phyloP scores from a whole-genome alignment of 148 eudicot genomes.

The Cornus controversa region DNA sequence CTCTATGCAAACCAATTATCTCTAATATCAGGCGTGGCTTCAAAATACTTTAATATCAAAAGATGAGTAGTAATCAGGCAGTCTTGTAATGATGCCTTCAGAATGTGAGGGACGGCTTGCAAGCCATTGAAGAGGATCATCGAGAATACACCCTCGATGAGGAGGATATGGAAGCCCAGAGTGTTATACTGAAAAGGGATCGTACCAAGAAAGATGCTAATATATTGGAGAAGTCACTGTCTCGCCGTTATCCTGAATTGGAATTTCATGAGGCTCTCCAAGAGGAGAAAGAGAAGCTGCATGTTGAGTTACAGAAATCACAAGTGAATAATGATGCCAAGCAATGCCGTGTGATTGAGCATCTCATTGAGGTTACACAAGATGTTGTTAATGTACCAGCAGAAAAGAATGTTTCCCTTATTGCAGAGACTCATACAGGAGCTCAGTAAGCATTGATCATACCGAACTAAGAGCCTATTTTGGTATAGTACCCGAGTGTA shows the following conservation, averaged over 20 bases:
- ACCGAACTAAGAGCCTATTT: not conserved
- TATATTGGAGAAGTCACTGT: slow-evolving; percentile 36
- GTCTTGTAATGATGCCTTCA: not conserved
- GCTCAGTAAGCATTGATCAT: not conserved
- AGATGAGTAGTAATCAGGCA: not conserved
- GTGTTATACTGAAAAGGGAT: slow-evolving; percentile 27
- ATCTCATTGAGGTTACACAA: slow-evolving; percentile 35
- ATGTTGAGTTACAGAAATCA: slow-evolving; percentile 32
- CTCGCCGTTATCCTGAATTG: slow-evolving; percentile 34
- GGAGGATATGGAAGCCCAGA: slow-evolving; percentile 31
- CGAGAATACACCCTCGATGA: slow-evolving; percentile 43
- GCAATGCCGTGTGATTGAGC: slow-evolving; percentile 39
- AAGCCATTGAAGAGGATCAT: slow-evolving; percentile 34
- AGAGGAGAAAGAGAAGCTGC: slow-evolving; percentile 38
- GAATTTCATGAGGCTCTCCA: slow-evolving; percentile 36
- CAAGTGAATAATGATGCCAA: slow-evolving; percentile 28
- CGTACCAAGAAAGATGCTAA: slow-evolving; percentile 26
- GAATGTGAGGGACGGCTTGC: slow-evolving; percentile 32
- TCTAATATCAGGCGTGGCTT: not conserved
- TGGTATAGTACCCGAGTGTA: not conserved
- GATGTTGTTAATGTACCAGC: slow-evolving; percentile 17
- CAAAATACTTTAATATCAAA: not conserved
- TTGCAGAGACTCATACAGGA: slow-evolving; percentile 1
- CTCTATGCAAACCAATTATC: too few species aligned
- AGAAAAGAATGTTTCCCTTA: not conserved